Conservation (phyloP, 2,329 filamentous ascomycete species). For the Colletotrichum incanum region DNA sequence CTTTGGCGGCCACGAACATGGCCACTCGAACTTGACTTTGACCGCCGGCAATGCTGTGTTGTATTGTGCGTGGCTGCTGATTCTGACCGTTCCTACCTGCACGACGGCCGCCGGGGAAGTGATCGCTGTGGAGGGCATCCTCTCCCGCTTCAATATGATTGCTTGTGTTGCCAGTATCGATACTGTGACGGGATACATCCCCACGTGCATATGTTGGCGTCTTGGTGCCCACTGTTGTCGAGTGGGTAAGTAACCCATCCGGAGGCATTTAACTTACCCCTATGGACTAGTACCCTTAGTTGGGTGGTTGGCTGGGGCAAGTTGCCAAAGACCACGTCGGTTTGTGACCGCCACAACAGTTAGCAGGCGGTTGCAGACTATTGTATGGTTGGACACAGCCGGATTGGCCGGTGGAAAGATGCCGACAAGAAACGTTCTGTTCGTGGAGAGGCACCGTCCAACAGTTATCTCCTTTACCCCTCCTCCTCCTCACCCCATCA, state of each 20-base stretch:
- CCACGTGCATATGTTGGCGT: not conserved
- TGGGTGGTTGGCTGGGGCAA: not conserved
- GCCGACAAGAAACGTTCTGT: not conserved
- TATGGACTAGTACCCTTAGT: not conserved
- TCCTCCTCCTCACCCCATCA: not conserved
- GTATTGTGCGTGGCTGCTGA: not conserved
- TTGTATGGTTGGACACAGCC: not conserved
- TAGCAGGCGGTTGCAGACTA: not conserved
- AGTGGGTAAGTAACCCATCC: too few relatives aligned
- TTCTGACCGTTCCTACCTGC: not conserved
- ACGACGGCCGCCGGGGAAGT: not conserved
- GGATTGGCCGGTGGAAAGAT: not conserved
- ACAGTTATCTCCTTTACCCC: constrained; percentile 12
- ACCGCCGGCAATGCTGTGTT: not conserved
- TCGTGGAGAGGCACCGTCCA: not conserved
- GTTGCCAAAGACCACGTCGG: not conserved
- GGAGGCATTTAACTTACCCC: too few relatives aligned
- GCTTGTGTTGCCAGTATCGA: not conserved
- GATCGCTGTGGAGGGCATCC: not conserved
- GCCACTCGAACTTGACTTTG: not conserved
- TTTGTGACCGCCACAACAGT: not conserved
- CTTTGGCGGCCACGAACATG: not conserved
- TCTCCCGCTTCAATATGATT: not conserved
- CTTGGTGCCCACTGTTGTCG: not conserved
- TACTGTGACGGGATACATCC: not conserved